Conservation (phyloP, 805 yeast genomes). For the Zygotorulaspora chibaensis region DNA sequence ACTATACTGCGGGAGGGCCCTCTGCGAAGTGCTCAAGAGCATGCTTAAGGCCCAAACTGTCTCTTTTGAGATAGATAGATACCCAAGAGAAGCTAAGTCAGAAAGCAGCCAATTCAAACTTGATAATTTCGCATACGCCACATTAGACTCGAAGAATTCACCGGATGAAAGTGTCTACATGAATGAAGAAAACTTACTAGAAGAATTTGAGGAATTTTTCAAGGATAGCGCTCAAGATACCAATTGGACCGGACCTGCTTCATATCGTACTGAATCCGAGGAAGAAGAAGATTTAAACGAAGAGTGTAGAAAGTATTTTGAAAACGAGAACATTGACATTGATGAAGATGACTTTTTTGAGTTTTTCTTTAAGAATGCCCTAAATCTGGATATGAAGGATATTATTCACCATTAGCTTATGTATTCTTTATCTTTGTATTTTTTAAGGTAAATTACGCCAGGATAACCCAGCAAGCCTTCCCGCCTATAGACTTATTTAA, state of each 20-base stretch:
- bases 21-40: slow-evolving; percentile 9
- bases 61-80: not conserved
- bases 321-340: slow-evolving; percentile 40
- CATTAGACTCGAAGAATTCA: not conserved
- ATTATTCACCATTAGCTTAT: slow-evolving; percentile 31
- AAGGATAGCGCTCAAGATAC: slow-evolving; percentile 1
- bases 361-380: slow-evolving; percentile 52
- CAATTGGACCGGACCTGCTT: not conserved
- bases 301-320: slow-evolving; percentile 29
- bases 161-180: not conserved
- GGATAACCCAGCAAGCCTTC: too few relatives aligned
- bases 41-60: not conserved
- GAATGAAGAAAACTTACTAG: slow-evolving; percentile 12
- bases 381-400: slow-evolving; percentile 45
- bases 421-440: not conserved
- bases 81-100: not conserved
- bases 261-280: not conserved
- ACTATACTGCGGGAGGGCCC: slow-evolving; percentile 12
- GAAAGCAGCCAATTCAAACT: not conserved
- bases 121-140: not conserved
- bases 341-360: slow-evolving; percentile 71
- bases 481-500: too few relatives aligned
- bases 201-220: slow-evolving; percentile 10
- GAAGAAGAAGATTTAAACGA: slow-evolving; percentile 26
- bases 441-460: too few relatives aligned